phyloP scores from a whole-genome alignment of 2,329 filamentous ascomycete genomes.

The Acephala macrosclerotiorum region DNA sequence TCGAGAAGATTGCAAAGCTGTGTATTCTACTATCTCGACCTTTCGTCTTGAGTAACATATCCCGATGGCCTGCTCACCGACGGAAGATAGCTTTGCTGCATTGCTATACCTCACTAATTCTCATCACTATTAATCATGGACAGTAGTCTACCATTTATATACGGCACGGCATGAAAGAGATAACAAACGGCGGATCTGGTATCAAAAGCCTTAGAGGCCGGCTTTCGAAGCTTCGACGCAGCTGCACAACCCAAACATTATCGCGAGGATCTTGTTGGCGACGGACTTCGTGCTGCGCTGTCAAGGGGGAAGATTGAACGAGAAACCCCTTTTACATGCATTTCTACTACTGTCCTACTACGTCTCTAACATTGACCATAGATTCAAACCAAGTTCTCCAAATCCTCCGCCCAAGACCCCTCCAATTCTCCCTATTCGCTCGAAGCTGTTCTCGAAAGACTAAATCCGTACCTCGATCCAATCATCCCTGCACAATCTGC shows the following conservation, averaged over 20 bases:
- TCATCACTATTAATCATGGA: not conserved
- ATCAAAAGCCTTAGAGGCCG: not conserved
- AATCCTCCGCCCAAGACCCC: not conserved
- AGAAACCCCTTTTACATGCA: not conserved
- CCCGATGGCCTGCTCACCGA: not conserved
- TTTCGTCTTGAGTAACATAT: not conserved
- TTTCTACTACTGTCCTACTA: not conserved
- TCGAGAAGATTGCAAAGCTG: too few relatives aligned
- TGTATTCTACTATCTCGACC: not conserved
- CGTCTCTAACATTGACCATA: not conserved
- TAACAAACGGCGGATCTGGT: not conserved
- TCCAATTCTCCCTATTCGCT: not conserved
- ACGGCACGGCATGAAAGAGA: not conserved
- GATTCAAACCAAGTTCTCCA: not conserved
- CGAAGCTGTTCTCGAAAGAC: not conserved
- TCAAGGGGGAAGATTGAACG: not conserved
- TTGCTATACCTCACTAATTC: not conserved
- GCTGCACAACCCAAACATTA: not conserved
- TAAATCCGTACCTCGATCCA: not conserved
- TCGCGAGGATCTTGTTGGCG: not conserved
- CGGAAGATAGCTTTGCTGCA: not conserved
- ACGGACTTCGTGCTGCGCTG: not conserved
- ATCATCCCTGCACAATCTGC: not conserved
- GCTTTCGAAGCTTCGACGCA: not conserved
- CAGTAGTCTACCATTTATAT: not conserved